phyloP scores from a whole-genome alignment of 257 asterid species.

The Petunia axillaris region DNA sequence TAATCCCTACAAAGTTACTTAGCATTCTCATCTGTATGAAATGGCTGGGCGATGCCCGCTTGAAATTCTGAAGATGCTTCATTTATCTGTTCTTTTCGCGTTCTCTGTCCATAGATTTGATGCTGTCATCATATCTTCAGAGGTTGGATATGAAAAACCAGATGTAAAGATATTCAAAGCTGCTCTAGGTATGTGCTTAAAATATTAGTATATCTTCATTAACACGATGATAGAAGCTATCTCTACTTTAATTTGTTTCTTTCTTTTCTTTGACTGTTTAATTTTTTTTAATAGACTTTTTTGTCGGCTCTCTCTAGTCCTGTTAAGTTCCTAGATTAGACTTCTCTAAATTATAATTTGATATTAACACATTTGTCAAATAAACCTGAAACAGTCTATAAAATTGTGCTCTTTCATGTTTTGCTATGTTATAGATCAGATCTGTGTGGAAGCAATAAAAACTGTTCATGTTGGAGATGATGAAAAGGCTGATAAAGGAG shows the following conservation, averaged over 20 bases:
- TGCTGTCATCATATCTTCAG: slow-evolving; percentile 89
- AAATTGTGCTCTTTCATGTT: slow-evolving; percentile 2
- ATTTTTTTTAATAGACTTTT: not conserved
- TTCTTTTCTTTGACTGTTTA: not conserved
- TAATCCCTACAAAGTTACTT: not conserved
- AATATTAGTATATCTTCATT: not conserved
- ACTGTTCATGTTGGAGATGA: slow-evolving; percentile 95
- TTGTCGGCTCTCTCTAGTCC: not conserved
- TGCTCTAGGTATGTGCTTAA: slow-evolving; percentile 66
- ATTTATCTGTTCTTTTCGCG: slow-evolving; percentile 7
- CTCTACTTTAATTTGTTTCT: not conserved
- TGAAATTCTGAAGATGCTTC: not conserved
- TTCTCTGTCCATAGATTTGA: slow-evolving; percentile 63
- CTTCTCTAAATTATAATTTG: not conserved
- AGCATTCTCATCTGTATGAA: slow-evolving; percentile 12
- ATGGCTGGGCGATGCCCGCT: not conserved
- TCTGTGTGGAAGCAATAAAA: slow-evolving; percentile 60
- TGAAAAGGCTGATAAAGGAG: slow-evolving; percentile 73
- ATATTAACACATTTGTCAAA: slow-evolving; percentile 4
- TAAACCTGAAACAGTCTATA: not conserved
- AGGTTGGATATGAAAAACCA: slow-evolving; percentile 91
- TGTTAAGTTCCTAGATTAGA: not conserved
- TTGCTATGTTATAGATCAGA: slow-evolving; percentile 55
- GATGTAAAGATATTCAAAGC: slow-evolving; percentile 74
- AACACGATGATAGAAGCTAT: not conserved